Base-by-base conservation (phyloP, 2,329 filamentous ascomycete genomes). In the Cercospora sp. region DNA sequence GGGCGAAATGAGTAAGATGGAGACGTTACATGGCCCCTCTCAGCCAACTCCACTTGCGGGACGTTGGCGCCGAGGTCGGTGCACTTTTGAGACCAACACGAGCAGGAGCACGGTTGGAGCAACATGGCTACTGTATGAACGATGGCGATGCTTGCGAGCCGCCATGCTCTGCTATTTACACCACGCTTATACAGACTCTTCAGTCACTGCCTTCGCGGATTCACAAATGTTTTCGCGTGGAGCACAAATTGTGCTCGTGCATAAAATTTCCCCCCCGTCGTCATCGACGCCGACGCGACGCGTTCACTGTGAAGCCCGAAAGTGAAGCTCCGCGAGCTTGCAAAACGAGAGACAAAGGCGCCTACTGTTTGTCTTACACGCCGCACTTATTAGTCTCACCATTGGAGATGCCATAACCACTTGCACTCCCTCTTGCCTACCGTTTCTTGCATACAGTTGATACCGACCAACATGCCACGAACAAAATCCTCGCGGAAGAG, bases 401-500 rank as follows among this genome's bases (percentile, higher is more conserved):
- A 33, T 31, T 59, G n/a, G 28, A 20, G 28, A 59, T 39, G 60
- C 16, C 23, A 51, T 51, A 18, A 13, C 3, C 36, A 6, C 33
- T 30, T 60, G 58, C 7, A 13, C n/a, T 23, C 5, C 28, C 20
- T 53, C 20, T 53, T 53, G 20, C 48, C 48, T 13, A 6, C 48
- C 23, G 4, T 23, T 20, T 5, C 3, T 5, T 59, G 55, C 16
- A 13, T 20, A 5, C n/a, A n/a, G 45, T 13, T 42, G 13, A 16
- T 8, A 8, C n/a, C 30, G 9, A 7, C 23, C 51, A 59, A 57
- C 23, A 70, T 70, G 68, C 42, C 63, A 42, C 58, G 66, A n/a
- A 64, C 64, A 28, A 70, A 66, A 31, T 68, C 67, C 12, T 58
- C 68, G 31, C 72, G 74, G 48, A 77, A 77, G 68, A 77, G 78